These are phyloP conservation scores for Boletus rubropictus DNA, from an alignment of 768 basidiomycete genomes.

Conservation along the genomic window DNA sequence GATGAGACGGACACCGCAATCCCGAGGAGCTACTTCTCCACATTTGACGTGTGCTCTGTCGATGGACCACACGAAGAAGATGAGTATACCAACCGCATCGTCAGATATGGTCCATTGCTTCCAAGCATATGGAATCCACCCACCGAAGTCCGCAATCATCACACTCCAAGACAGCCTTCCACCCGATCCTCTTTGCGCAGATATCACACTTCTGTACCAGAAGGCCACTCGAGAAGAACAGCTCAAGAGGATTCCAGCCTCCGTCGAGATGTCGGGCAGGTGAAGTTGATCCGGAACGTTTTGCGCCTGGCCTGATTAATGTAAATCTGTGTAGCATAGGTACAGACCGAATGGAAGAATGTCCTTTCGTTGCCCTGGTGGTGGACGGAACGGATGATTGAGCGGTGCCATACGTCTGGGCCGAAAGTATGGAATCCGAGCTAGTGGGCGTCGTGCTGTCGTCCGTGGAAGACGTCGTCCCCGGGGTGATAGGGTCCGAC, in stretches of 20 bases:
- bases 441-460: constrained; percentile 36
- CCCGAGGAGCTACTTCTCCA: constrained; percentile 72
- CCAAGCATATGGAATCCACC: constrained; percentile 17
- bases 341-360: constrained; percentile 56
- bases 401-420: constrained; percentile 61
- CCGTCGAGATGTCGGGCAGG: constrained; percentile 29
- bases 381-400: constrained; percentile 43
- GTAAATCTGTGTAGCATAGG: constrained; percentile 81
- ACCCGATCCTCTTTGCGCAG: constrained; percentile 75
- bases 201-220: constrained; percentile 76
- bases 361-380: constrained; percentile 70
- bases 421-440: constrained; percentile 47
- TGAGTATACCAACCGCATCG: constrained; percentile 5
- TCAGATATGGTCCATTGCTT: constrained; percentile 15
- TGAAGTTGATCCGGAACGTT: constrained; percentile 37
- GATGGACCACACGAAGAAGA: constrained; percentile 11
- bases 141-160: constrained; percentile 83
- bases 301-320: constrained; percentile 72
- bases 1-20: constrained; percentile 60
- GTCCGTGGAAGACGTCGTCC: constrained; percentile 24
- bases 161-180: constrained; percentile 82
- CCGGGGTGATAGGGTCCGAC: constrained; percentile 38
- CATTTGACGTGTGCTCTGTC: constrained; percentile 80
- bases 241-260: constrained; percentile 72
- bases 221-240: constrained; percentile 70